Conservation (phyloP, 805 yeast species). For the Starmerella cellae region DNA sequence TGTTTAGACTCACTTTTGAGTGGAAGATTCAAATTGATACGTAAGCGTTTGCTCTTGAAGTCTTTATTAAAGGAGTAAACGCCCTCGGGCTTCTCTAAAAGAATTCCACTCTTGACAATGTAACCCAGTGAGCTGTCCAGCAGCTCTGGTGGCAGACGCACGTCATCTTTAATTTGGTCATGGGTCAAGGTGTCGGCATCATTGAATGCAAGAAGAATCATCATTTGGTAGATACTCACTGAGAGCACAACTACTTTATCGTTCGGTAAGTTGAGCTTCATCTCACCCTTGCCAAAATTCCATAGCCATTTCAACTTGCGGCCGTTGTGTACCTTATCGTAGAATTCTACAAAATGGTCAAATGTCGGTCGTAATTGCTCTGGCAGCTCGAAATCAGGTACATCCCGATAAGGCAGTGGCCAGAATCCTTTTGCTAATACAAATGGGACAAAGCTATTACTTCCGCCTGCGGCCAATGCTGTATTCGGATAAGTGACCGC, state of each 20-base stretch:
- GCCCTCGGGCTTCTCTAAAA: conserved; percentile 50
- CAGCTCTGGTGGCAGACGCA: conserved; percentile 51
- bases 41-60: conserved; percentile 71
- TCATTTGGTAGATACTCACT: conserved; percentile 75
- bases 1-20: conserved; percentile 47
- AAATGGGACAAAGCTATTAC: conserved; percentile 50
- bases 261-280: conserved; percentile 72
- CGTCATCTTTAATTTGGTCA: conserved; percentile 47
- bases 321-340: conserved; percentile 66
- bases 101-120: conserved; percentile 61
- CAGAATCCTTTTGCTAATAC: conserved; percentile 82
- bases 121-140: conserved; percentile 70
- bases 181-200: conserved; percentile 47
- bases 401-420: conserved; percentile 48
- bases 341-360: conserved; percentile 53
- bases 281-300: conserved; percentile 85
- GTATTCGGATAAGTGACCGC: conserved; percentile 23
- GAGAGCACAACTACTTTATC: conserved; percentile 45
- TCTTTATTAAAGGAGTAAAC: conserved; percentile 60
- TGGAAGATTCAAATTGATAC: conserved; percentile 59
- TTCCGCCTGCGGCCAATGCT: conserved; percentile 20
- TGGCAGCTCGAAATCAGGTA: conserved; percentile 48
- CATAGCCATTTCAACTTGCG: conserved; percentile 90
- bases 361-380: conserved; percentile 49
- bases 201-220: conserved; percentile 75